Conservation (phyloP, 352 stramenopile genomes). For the Globisporangium canariense region DNA sequence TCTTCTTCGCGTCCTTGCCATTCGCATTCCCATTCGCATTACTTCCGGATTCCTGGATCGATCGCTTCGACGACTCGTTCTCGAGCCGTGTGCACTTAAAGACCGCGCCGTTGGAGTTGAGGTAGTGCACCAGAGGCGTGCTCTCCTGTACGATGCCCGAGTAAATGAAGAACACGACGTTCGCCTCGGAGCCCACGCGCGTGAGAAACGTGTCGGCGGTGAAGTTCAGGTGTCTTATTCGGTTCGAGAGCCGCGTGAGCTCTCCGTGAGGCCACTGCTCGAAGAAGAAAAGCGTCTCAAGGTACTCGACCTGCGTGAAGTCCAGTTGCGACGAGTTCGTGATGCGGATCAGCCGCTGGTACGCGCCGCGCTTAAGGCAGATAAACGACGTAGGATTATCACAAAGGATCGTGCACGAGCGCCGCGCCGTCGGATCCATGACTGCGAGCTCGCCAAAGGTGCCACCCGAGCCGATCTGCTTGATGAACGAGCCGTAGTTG, state of each 20-base stretch:
- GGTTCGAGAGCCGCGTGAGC: constrained; percentile 67
- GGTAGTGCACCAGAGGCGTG: constrained; percentile 59
- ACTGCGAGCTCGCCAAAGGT: constrained; percentile 82
- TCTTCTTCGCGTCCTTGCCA: constrained; percentile 20
- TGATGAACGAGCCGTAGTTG: constrained; percentile 68
- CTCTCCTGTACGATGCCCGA: constrained; percentile 72
- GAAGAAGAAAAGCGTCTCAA: constrained; percentile 82
- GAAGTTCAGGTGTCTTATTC: constrained; percentile 58
- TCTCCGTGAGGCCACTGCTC: constrained; percentile 71
- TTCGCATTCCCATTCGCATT: constrained; percentile 14
- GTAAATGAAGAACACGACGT: constrained; percentile 80
- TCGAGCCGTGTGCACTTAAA: constrained; percentile 46
- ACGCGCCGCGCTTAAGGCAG: constrained; percentile 77
- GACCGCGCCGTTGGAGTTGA: constrained; percentile 63
- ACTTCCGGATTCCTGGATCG: constrained; percentile 22
- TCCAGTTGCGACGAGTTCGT: constrained; percentile 78
- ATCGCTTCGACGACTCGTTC: constrained; percentile 27
- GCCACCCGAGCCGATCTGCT: constrained; percentile 65
- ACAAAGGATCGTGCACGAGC: constrained; percentile 75
- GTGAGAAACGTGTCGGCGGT: constrained; percentile 62
- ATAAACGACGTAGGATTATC: constrained; percentile 78
- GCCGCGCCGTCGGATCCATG: constrained; percentile 68
- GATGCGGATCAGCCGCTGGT: constrained; percentile 78
- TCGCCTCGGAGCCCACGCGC: constrained; percentile 66
- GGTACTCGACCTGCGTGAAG: constrained; percentile 80